Evolutionary conservation across 306 rosid species (phyloP).

Genomic region (Vicia sativa): DNA sequence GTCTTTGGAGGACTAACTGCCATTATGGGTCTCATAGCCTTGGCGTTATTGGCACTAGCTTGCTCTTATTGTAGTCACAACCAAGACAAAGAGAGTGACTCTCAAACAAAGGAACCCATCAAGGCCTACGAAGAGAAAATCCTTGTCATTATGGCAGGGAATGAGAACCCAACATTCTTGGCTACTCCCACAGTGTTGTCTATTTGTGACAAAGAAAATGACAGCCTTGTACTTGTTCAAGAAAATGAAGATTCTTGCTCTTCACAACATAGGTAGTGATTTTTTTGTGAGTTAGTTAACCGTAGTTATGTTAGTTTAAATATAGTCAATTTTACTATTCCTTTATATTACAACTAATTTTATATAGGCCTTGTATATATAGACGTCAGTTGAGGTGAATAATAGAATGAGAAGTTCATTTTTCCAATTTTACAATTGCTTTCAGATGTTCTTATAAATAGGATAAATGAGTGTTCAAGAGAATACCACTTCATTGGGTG

Average conservation of each 20-base stretch:
- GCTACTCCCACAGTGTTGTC: slow-evolving; percentile 52
- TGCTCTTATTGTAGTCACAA: slow-evolving; percentile 62
- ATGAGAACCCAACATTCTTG: slow-evolving; percentile 68
- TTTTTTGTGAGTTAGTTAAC: too few species aligned
- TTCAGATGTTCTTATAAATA: too few species aligned
- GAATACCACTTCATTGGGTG: too few species aligned
- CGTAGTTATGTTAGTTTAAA: too few species aligned
- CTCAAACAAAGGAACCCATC: slow-evolving; percentile 16
- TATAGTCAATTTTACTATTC: too few species aligned
- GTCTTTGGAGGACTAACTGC: slow-evolving; percentile 76
- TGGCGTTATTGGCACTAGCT: slow-evolving; percentile 62
- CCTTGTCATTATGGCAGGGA: slow-evolving; percentile 87
- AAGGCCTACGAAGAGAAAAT: slow-evolving; percentile 58
- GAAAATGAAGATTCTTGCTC: slow-evolving; percentile 26
- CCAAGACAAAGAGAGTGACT: slow-evolving; percentile 41
- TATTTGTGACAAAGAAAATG: slow-evolving; percentile 3
- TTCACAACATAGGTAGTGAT: slow-evolving; percentile 14
- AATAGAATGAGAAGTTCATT: too few species aligned
- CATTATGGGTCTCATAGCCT: slow-evolving; percentile 59
- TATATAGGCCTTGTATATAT: too few species aligned
- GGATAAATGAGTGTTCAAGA: too few species aligned
- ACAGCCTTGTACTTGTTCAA: slow-evolving; percentile 23
- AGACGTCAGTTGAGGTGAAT: too few species aligned
- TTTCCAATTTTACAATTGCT: too few species aligned
- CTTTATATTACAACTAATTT: too few species aligned